These are phyloP conservation scores for Trametes pubescens DNA, from an alignment of 1,284 basidiomycete species.

Conservation along the genomic window DNA sequence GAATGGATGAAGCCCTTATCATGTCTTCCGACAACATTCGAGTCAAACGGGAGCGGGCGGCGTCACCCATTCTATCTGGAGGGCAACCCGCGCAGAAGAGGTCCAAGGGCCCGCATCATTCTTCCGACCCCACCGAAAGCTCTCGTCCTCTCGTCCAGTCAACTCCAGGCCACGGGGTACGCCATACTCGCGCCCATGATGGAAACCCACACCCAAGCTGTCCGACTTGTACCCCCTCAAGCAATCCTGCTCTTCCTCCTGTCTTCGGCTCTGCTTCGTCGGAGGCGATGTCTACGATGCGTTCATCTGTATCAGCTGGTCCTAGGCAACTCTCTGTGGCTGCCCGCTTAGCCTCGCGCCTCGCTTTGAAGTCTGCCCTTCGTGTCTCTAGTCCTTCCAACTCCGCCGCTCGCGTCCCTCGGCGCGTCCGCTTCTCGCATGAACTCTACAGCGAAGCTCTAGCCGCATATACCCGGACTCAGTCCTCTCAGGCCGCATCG, in stretches of 20 bases:
- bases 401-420: not conserved
- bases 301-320: not conserved
- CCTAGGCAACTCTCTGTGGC: not conserved
- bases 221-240: constrained; percentile 9
- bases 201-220: constrained; percentile 24
- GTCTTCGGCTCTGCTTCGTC: not conserved
- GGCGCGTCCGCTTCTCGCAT: constrained; percentile 23
- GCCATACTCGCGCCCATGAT: constrained; percentile 32
- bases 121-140: not conserved
- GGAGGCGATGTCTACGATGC: too few relatives aligned
- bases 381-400: not conserved
- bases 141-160: not conserved
- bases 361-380: constrained; percentile 19
- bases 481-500: not conserved
- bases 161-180: not conserved
- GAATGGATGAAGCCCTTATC: not conserved
- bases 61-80: constrained; percentile 23
- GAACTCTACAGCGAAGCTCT: constrained; percentile 1
- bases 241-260: too few relatives aligned
- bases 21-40: constrained; percentile 7
- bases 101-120: constrained; percentile 1
- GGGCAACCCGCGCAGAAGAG: constrained; percentile 12
- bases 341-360: not conserved
- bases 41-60: constrained; percentile 33
- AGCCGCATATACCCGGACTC: constrained; percentile 10